Evolutionary conservation across 2,329 filamentous ascomycete species (phyloP), one percentile per base, ranked within the genome.

Genomic region (Fusarium compactum): DNA sequence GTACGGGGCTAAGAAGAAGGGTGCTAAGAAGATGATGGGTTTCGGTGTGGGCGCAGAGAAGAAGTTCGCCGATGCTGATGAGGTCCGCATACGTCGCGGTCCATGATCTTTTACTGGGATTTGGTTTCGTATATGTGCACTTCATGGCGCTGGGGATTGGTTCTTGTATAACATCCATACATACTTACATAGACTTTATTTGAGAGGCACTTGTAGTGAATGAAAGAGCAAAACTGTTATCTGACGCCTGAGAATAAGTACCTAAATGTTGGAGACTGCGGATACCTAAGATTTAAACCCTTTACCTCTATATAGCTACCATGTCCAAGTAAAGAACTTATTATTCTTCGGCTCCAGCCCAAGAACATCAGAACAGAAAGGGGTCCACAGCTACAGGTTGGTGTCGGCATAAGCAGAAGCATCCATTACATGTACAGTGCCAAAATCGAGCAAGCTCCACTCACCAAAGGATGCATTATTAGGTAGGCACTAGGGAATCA

Each of bases 1-100:
- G 79, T 99, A 95, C 78, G 95, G 96, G 27, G 94, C 97, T 77
- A 87, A 91, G 38, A 91, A 89, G 76, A 87, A 88, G 76, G 89
- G 87, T 77, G 90, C 87, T 79, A 89, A 82, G 75, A 82, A 82
- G 64, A 80, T 78, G 9, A 87, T 91, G 81, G 90, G 90, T 1
- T 92, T 92, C 74, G 88, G 83, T 53, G 81, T 86, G 4, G 76
- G 82, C 6, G 75, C 78, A 0, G 82, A 78, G 18, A 79, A 78
- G 60, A 76, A 74, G 40, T 24, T 57, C 24, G 71, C 74, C 4
- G 83, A 83, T 62, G 78, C 80, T 3, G 80, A 84, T 46, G 84
- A 84, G 64, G 85, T 83, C 7, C 79, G 82, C 56, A 83, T 87
- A 12, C 79, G 83, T 6, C 74, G 58, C 38, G 67, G 69, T 14